Percentiles rank a stretch among this genome's conserved stretches.
These are phyloP conservation scores for Xylariaceae sp. DNA, from an alignment of 2,329 filamentous ascomycete genomes.

Conservation along the genomic window DNA sequence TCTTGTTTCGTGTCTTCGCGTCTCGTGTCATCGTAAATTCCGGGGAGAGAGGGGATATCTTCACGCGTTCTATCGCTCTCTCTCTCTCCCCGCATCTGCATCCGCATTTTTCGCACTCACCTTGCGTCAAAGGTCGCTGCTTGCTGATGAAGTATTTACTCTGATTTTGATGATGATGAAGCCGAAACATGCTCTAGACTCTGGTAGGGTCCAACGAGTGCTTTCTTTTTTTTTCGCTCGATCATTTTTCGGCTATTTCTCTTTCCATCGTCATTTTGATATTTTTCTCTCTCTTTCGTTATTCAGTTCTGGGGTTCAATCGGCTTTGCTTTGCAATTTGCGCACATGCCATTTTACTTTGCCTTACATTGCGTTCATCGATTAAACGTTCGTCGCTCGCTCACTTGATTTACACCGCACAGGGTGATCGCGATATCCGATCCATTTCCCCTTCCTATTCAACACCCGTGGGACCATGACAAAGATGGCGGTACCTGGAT, in stretches of 20 bases:
- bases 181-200: background rate
- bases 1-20: background rate
- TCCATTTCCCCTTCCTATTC: conserved; percentile 3
- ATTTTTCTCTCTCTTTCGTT: background rate
- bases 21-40: background rate
- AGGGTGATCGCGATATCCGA: background rate
- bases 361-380: background rate
- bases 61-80: too few species aligned
- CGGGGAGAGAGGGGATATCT: too few species aligned
- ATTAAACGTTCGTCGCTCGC: conserved; percentile 6
- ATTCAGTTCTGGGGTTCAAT: background rate
- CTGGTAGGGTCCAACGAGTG: background rate
- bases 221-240: background rate
- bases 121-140: too few species aligned
- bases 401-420: conserved; percentile 10
- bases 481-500: too few species aligned
- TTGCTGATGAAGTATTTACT: conserved; percentile 1
- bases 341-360: too few species aligned
- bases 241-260: background rate
- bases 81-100: background rate
- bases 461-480: conserved; percentile 5
- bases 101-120: background rate
- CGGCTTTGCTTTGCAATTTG: background rate
- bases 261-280: background rate
- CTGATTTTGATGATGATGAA: background rate